Evolutionary conservation across 176 grass and related monocot genomes (phyloP).

Genomic region (Triticum turgidum): DNA sequence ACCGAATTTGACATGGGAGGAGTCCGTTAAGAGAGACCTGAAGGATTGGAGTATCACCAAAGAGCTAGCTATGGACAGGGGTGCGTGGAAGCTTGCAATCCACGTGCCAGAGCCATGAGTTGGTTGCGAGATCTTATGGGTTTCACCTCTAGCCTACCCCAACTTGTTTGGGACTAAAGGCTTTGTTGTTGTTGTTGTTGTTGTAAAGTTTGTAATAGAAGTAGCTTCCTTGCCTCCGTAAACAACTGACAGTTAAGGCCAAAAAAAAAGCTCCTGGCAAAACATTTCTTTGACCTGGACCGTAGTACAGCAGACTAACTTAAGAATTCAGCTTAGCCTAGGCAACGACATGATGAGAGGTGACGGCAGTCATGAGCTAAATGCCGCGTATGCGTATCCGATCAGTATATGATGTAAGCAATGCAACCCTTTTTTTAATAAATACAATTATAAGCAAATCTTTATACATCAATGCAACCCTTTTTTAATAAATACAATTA

Average conservation of each 20-base stretch:
- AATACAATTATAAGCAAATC: too few relatives aligned
- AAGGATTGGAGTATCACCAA: too few relatives aligned
- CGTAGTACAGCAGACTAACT: not conserved
- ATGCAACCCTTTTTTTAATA: not conserved
- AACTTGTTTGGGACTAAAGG: too few relatives aligned
- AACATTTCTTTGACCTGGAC: not conserved
- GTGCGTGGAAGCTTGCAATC: too few relatives aligned
- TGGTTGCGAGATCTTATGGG: too few relatives aligned
- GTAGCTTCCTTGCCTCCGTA: not conserved
- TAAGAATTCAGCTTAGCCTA: not conserved
- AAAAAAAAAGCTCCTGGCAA: not conserved
- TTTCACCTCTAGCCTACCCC: too few relatives aligned
- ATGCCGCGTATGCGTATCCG: not conserved
- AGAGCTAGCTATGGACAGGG: too few relatives aligned
- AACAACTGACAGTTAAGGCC: not conserved
- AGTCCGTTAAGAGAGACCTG: too few relatives aligned
- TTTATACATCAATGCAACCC: not conserved
- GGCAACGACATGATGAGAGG: not conserved
- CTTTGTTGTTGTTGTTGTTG: too few relatives aligned
- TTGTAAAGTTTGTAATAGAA: not conserved
- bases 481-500: not conserved
- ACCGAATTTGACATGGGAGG: too few relatives aligned
- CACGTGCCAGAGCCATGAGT: too few relatives aligned
- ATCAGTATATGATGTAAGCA: constrained; percentile 7
- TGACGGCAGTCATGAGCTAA: not conserved